Evolutionary conservation across 1,284 basidiomycete species (phyloP).

Genomic region (Trichosporon sp.): DNA sequence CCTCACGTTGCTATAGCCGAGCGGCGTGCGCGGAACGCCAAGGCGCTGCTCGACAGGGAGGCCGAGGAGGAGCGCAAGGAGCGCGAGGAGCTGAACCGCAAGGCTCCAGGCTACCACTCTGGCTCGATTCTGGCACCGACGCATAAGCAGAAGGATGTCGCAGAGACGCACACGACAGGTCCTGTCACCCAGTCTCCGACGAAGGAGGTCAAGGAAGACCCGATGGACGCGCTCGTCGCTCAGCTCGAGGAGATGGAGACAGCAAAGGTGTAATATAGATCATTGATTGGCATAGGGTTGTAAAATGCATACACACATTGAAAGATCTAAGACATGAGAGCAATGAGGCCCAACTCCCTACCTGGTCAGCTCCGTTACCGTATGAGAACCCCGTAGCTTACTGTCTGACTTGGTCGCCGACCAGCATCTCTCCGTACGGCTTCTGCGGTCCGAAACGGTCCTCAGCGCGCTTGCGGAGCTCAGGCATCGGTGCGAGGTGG

Average conservation of each 20-base stretch:
- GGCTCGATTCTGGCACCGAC: conserved; percentile 37
- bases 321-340: conserved; percentile 54
- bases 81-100: conserved; percentile 35
- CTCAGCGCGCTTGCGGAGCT: conserved; percentile 50
- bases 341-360: conserved; percentile 76
- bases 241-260: conserved; percentile 64
- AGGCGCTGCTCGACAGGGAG: conserved; percentile 62
- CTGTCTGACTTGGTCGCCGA: conserved; percentile 78
- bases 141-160: neutral
- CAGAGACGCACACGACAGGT: neutral
- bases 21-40: conserved; percentile 60
- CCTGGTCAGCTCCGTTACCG: conserved; percentile 10
- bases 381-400: too few species aligned
- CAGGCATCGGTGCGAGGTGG: conserved; percentile 60
- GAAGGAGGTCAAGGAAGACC: conserved; percentile 45
- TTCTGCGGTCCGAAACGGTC: conserved; percentile 43
- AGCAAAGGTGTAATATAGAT: conserved; percentile 7
- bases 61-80: conserved; percentile 70
- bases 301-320: conserved; percentile 1
- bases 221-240: conserved; percentile 75
- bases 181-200: neutral
- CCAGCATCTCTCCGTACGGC: conserved; percentile 70
- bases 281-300: neutral
- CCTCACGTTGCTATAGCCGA: conserved; percentile 62
- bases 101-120: conserved; percentile 48